A percentile compares a stretch with the other conserved stretches of the same genome.
Evolutionary conservation across 805 yeast species (phyloP).

Genomic region (Hanseniaspora singularis): DNA sequence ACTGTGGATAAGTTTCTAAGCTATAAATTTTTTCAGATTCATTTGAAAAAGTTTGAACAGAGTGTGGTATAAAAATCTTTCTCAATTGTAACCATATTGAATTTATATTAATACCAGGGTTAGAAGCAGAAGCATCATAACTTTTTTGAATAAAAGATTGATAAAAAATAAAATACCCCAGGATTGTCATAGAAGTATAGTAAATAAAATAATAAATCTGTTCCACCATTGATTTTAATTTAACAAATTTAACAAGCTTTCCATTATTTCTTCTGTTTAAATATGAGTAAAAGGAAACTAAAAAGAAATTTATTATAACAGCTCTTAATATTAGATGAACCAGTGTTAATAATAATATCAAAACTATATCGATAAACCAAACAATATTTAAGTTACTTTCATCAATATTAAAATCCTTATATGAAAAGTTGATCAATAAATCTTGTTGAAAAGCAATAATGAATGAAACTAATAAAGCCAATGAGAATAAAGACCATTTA

Average conservation of each 20-base stretch:
- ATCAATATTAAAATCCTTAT: background rate
- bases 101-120: no score
- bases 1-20: background rate
- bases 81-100: background rate
- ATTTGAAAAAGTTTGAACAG: background rate
- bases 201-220: conserved; percentile 12
- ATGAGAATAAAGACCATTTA: conserved; percentile 11
- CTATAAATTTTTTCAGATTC: background rate
- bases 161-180: conserved; percentile 12
- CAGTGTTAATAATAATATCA: conserved; percentile 5
- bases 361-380: conserved; percentile 8
- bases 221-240: conserved; percentile 13
- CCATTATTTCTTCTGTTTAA: background rate
- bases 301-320: background rate
- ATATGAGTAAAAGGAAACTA: background rate
- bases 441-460: background rate
- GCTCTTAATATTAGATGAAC: conserved; percentile 14
- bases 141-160: background rate
- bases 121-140: background rate
- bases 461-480: background rate
- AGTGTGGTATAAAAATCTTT: conserved; percentile 12
- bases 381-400: background rate
- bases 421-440: background rate
- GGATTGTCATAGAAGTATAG: background rate
- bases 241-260: conserved; percentile 5